Evolutionary conservation across 768 basidiomycete genomes (phyloP).

Genomic region (Mycena polygramma): DNA sequence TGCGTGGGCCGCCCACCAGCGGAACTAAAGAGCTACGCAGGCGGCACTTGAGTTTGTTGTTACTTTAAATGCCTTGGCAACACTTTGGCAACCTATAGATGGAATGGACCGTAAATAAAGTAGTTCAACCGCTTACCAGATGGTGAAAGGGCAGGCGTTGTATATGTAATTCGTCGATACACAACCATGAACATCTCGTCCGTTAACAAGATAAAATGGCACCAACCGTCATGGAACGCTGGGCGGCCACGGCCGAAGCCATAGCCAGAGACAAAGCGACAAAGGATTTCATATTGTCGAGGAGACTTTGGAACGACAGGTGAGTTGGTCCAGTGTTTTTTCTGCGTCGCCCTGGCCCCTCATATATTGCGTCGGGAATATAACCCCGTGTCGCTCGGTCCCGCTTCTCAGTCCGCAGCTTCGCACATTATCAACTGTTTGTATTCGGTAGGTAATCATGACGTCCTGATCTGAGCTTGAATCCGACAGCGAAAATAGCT

Average conservation of each 20-base stretch:
- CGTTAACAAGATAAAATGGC: no score
- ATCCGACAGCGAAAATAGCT: no score
- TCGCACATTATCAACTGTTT: background rate
- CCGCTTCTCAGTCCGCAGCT: no score
- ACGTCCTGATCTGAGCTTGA: no score
- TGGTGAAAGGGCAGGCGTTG: conserved; percentile 34
- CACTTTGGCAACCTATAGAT: conserved; percentile 43
- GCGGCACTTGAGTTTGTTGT: background rate
- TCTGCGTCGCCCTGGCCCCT: background rate
- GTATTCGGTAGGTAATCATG: no score
- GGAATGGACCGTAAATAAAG: background rate
- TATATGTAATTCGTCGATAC: conserved; percentile 14
- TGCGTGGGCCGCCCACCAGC: conserved; percentile 26
- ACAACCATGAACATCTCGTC: no score
- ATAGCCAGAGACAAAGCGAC: conserved; percentile 30
- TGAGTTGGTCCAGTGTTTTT: conserved; percentile 4
- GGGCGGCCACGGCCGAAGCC: conserved; percentile 18
- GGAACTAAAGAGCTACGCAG: conserved; percentile 33
- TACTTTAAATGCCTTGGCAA: background rate
- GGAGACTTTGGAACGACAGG: background rate
- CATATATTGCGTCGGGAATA: background rate
- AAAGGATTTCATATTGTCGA: conserved; percentile 30
- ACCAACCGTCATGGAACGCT: conserved; percentile 25
- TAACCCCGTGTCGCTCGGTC: background rate
- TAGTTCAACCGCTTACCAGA: conserved; percentile 41